Percentiles rank a stretch among this genome's conserved stretches.
These are phyloP conservation scores for Plasmodium inui DNA, from an alignment of 169 alveolate species.

Conservation along the genomic window DNA sequence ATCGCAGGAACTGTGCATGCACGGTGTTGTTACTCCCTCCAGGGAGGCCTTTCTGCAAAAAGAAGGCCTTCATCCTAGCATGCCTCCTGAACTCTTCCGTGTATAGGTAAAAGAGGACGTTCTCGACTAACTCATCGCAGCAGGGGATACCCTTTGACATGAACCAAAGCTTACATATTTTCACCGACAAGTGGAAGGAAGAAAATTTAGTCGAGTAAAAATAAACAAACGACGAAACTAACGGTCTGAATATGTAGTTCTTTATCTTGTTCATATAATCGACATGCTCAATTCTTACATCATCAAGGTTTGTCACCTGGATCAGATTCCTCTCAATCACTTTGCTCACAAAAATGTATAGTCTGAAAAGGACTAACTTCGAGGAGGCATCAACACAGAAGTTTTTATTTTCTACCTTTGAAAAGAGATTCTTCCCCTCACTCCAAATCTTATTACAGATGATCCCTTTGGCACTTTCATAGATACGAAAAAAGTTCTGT, in stretches of 20 bases:
- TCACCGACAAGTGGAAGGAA: conserved; percentile 24
- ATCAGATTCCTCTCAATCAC: conserved; percentile 20
- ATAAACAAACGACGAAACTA: conserved; percentile 36
- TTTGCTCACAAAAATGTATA: conserved; percentile 21
- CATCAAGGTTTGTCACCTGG: conserved; percentile 34
- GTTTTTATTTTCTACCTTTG: conserved; percentile 17
- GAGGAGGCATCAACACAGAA: neutral
- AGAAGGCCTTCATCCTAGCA: neutral
- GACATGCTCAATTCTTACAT: conserved; percentile 4
- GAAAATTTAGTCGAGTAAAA: conserved; percentile 29
- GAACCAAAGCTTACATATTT: conserved; percentile 55
- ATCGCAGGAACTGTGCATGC: neutral
- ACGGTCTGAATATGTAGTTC: conserved; percentile 21
- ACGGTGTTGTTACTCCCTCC: neutral
- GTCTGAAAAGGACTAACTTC: neutral
- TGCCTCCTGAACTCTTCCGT: conserved; percentile 26
- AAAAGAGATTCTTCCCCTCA: neutral
- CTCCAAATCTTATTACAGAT: neutral
- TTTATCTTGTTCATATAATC: conserved; percentile 5
- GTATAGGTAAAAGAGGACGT: conserved; percentile 22
- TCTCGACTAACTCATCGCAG: conserved; percentile 29
- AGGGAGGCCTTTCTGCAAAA: neutral
- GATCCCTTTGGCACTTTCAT: conserved; percentile 37
- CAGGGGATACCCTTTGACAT: neutral
- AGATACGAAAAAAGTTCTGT: conserved; percentile 5